A percentile compares a stretch with the other conserved stretches of the same genome.
Conservation (phyloP, 148 eudicot genomes). For the Linanthus parryae region DNA sequence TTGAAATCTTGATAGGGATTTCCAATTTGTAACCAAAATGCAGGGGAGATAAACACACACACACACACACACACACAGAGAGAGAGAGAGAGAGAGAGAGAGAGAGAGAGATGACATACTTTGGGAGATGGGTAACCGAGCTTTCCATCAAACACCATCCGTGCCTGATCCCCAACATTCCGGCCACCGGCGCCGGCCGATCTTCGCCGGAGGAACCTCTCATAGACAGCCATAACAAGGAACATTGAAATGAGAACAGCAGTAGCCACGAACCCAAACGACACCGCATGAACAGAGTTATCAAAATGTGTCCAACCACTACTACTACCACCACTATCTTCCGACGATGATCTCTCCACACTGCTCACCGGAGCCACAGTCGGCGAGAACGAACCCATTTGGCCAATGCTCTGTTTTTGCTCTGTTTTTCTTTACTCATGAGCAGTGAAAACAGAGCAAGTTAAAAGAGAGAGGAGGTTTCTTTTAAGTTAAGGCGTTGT, state of each 20-base stretch:
- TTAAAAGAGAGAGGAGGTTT: too few relatives aligned
- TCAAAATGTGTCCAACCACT: constrained; percentile 32
- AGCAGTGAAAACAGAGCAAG: too few relatives aligned
- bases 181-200: constrained; percentile 22
- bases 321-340: constrained; percentile 6
- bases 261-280: constrained; percentile 56
- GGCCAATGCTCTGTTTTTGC: background rate
- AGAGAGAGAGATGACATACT: constrained; percentile 24
- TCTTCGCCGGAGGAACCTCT: constrained; percentile 37
- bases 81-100: constrained; percentile 10
- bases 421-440: background rate
- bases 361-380: constrained; percentile 22
- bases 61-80: background rate
- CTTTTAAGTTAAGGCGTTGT: too few relatives aligned
- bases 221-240: constrained; percentile 50
- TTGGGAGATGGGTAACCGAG: constrained; percentile 42
- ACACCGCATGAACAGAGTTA: constrained; percentile 42
- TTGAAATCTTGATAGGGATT: too few relatives aligned
- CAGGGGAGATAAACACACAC: background rate
- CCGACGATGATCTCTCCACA: background rate
- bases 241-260: constrained; percentile 51
- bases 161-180: constrained; percentile 15
- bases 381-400: constrained; percentile 15
- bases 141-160: constrained; percentile 13
- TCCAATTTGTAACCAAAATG: too few relatives aligned